phyloP scores from a whole-genome alignment of 768 basidiomycete species.

The Erythrobasidium yunnanense region DNA sequence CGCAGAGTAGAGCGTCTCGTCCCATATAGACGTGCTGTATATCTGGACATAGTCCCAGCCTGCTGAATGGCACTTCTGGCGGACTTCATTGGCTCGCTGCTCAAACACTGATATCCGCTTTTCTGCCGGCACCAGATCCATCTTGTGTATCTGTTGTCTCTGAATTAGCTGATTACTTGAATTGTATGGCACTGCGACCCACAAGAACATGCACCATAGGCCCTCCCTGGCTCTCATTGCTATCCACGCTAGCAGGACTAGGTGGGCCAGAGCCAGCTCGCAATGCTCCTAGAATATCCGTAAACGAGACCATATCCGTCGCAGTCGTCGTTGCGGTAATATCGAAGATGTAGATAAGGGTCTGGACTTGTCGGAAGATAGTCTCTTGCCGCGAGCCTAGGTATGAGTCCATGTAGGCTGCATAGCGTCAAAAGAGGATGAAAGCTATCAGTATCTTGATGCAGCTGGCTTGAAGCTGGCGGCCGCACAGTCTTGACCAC shows the following conservation, averaged over 20 bases:
- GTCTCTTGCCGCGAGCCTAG: slow-evolving; percentile 81
- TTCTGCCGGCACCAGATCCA: slow-evolving; percentile 64
- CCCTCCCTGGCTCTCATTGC: background rate
- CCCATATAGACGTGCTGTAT: slow-evolving; percentile 91
- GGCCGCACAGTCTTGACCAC: slow-evolving; percentile 65
- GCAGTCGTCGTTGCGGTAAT: slow-evolving; percentile 63
- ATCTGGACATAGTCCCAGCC: slow-evolving; percentile 19
- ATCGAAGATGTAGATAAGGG: slow-evolving; percentile 98
- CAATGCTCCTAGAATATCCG: slow-evolving; percentile 76
- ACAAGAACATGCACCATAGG: slow-evolving; percentile 26
- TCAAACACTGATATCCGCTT: slow-evolving; percentile 54
- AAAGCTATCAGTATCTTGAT: background rate
- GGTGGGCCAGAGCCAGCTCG: slow-evolving; percentile 52
- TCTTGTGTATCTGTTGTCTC: slow-evolving; percentile 86
- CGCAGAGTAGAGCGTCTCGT: slow-evolving; percentile 84
- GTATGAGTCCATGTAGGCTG: slow-evolving; percentile 90
- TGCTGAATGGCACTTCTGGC: slow-evolving; percentile 49
- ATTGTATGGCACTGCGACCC: slow-evolving; percentile 3
- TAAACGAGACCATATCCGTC: slow-evolving; percentile 84
- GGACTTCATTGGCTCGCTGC: slow-evolving; percentile 62
- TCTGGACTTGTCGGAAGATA: slow-evolving; percentile 91
- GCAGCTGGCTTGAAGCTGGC: background rate
- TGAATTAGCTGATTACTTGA: too few species aligned
- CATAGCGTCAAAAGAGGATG: background rate
- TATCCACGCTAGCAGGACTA: background rate